A percentile compares a stretch with the other conserved stretches of the same genome.
Conservation (phyloP, 768 basidiomycete genomes). For the Xerocomellus dryophilus region DNA sequence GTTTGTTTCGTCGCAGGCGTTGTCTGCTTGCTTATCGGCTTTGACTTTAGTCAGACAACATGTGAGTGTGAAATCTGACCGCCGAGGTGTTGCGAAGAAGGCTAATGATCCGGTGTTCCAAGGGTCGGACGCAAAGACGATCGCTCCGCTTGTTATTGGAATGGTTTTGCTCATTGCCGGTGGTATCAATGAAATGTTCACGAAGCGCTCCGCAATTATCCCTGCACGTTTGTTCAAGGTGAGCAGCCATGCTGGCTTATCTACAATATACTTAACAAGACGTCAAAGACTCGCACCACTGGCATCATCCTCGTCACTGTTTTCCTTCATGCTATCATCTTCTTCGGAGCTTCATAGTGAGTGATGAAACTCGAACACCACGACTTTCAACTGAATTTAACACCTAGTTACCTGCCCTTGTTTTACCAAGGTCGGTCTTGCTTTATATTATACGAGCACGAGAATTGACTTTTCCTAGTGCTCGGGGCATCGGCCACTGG, state of each 20-base stretch:
- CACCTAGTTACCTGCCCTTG: constrained; percentile 57
- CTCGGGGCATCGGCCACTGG: constrained; percentile 71
- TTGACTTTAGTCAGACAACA: constrained; percentile 63
- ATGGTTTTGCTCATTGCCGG: constrained; percentile 48
- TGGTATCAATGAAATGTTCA: constrained; percentile 57
- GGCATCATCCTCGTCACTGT: constrained; percentile 51
- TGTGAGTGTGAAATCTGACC: constrained; percentile 44
- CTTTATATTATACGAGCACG: not conserved
- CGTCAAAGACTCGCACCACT: constrained; percentile 66
- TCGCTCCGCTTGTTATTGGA: constrained; percentile 61
- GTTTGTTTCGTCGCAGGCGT: constrained; percentile 60
- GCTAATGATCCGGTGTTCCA: not conserved
- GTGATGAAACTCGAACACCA: not conserved
- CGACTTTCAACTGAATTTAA: not conserved
- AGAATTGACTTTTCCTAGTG: constrained; percentile 31
- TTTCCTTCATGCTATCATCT: constrained; percentile 63
- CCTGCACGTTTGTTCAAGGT: constrained; percentile 76
- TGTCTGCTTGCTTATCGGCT: constrained; percentile 67
- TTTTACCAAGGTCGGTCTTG: constrained; percentile 57
- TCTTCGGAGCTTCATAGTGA: constrained; percentile 46
- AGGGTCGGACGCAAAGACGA: constrained; percentile 63
- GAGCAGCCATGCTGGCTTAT: constrained; percentile 1
- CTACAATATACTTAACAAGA: not conserved
- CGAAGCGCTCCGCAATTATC: constrained; percentile 64
- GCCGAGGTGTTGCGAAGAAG: not conserved